Evolutionary conservation across 2,329 filamentous ascomycete genomes (phyloP), one percentile per base, ranked within the genome.

Genomic region (Tolypocladium album): DNA sequence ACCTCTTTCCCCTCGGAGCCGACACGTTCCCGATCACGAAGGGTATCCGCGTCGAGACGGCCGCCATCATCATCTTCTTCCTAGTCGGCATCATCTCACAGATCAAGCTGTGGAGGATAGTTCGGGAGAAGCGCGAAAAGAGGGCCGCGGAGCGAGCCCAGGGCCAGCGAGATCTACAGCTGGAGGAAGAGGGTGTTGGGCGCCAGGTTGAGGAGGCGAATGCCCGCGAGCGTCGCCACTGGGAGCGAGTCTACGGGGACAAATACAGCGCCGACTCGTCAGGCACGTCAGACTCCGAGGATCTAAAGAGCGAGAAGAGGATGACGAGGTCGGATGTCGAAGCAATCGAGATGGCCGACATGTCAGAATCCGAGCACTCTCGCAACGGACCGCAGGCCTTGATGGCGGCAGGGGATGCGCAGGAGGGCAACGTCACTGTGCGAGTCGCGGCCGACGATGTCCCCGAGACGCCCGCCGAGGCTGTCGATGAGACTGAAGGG

Each of bases 11-110:
- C 0, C 75, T 91, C 2, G 82, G 84, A 43, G 88, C 88, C 1
- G 79, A 80, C 56, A 91, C 89, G 0, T 97, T 96, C 70, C 93
- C 93, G 0, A 76, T 96, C 15, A 97, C 91, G 0, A 88, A 87
- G 66, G 90, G 90, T 2, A 94, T 97, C 60, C 85, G 86, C 45
- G 92, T 94, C 17, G 93, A 97, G 71, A 83, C 91, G 38, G 92
- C 90, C 0, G 83, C 84, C 1, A 88, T 89, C 31, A 75, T 96
- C 58, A 82, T 97, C 36, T 77, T 96, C 24, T 87, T 83, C 61
- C 71, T 91, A 12, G 78, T 89, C 22, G 92, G 92, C 2, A 77
- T 96, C 31, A 80, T 96, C 52, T 95, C 90, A 0, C 93, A 97
- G 71, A 78, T 94, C 66, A 90, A 88, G 67, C 77, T 97, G 17